These are phyloP conservation scores for Coffea canephora DNA, from an alignment of 257 asterid species.

Conservation along the genomic window DNA sequence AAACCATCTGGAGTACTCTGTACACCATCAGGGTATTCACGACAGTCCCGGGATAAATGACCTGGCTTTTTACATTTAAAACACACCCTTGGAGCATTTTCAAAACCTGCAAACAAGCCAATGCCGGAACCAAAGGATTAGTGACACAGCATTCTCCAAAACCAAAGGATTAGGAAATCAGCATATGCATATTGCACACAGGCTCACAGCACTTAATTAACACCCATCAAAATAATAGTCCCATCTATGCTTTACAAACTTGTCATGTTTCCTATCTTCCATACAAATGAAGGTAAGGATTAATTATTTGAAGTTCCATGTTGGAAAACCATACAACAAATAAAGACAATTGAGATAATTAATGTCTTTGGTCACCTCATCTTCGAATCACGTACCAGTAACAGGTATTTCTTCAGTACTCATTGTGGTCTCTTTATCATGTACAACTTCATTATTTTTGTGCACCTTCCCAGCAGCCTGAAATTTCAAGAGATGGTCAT, in stretches of 20 bases:
- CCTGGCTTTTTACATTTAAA: slow-evolving; percentile 87
- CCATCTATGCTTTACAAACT: not conserved
- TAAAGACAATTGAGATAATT: slow-evolving; percentile 1
- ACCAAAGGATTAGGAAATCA: not conserved
- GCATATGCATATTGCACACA: not conserved
- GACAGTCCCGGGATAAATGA: slow-evolving; percentile 85
- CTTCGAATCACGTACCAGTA: slow-evolving; percentile 39
- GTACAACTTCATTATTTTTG: slow-evolving; percentile 42
- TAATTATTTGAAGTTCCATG: not conserved
- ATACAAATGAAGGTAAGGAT: not conserved
- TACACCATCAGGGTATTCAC: slow-evolving; percentile 48
- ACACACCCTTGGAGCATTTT: slow-evolving; percentile 72
- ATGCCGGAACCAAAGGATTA: not conserved
- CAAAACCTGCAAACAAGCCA: slow-evolving; percentile 36
- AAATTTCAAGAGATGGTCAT: slow-evolving; percentile 17
- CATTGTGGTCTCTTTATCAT: slow-evolving; percentile 33
- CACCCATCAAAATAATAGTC: not conserved
- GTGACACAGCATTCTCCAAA: not conserved
- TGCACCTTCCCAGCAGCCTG: slow-evolving; percentile 89
- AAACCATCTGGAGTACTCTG: slow-evolving; percentile 35
- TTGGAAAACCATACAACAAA: not conserved
- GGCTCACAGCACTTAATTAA: not conserved
- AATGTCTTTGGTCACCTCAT: not conserved
- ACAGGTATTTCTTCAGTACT: slow-evolving; percentile 38
- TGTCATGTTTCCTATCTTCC: not conserved